Evolutionary conservation across 371 early-diverging fungal species (phyloP).

Genomic region (Mucor lusitanicus): DNA sequence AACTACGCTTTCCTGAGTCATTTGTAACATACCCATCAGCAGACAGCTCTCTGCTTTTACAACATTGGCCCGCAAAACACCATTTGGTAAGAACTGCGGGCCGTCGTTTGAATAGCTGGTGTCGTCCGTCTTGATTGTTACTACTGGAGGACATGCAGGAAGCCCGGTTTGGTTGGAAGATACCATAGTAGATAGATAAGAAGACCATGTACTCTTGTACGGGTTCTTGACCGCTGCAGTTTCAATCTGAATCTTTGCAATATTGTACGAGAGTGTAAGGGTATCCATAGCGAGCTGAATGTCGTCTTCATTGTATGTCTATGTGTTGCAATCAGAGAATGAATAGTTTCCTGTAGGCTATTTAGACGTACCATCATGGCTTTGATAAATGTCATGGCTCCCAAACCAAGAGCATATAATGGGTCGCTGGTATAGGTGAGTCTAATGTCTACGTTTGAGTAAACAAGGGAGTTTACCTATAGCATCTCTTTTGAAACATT

Average conservation of each 20-base stretch:
- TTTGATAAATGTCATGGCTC: constrained; percentile 35
- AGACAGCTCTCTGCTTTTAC: constrained; percentile 56
- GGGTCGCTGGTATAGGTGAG: constrained; percentile 29
- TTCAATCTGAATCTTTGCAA: constrained; percentile 52
- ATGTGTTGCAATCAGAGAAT: background rate
- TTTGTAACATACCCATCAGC: constrained; percentile 47
- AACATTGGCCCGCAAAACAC: constrained; percentile 53
- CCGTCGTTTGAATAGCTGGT: background rate
- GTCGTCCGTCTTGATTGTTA: background rate
- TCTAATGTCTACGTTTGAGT: background rate
- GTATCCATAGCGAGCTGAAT: constrained; percentile 45
- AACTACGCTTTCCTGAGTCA: constrained; percentile 50
- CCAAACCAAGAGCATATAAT: constrained; percentile 37
- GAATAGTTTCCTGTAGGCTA: background rate
- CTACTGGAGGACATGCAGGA: constrained; percentile 16
- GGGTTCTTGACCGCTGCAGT: constrained; percentile 40
- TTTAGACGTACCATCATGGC: constrained; percentile 30
- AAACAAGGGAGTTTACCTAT: constrained; percentile 4
- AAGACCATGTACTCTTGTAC: constrained; percentile 10
- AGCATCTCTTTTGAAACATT: constrained; percentile 19
- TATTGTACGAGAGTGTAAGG: constrained; percentile 33
- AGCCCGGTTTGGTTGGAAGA: constrained; percentile 19
- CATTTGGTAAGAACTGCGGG: constrained; percentile 39
- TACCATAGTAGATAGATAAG: constrained; percentile 21
- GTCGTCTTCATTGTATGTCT: constrained; percentile 55